phyloP scores from a whole-genome alignment of 2,329 filamentous ascomycete genomes.

The Metarhizium anisopliae region DNA sequence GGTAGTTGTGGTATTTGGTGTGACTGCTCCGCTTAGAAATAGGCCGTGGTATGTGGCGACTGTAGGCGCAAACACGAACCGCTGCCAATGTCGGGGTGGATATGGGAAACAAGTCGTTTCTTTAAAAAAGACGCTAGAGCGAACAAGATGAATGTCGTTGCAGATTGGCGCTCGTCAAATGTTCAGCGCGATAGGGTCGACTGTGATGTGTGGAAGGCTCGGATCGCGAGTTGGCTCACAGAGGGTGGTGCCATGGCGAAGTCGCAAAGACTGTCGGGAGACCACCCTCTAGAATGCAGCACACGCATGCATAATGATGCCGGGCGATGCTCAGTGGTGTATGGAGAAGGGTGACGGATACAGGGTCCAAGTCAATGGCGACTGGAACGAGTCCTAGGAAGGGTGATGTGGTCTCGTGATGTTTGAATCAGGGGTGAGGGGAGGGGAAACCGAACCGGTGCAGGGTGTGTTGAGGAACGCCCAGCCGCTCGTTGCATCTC shows the following conservation, averaged over 20 bases:
- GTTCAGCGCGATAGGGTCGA: neutral
- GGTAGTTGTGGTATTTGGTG: neutral
- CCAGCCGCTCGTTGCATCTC: neutral
- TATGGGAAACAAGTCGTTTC: no score
- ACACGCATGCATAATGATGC: slow-evolving; percentile 24
- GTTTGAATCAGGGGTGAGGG: neutral
- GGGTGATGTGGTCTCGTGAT: slow-evolving; percentile 4
- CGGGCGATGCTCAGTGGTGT: neutral
- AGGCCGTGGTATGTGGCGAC: neutral
- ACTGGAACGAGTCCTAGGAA: no score
- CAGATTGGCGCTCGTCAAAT: neutral
- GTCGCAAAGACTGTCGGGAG: slow-evolving; percentile 24
- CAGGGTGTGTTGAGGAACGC: neutral
- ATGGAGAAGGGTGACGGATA: no score
- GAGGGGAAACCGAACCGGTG: neutral
- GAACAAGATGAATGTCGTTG: neutral
- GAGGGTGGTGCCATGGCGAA: slow-evolving; percentile 51
- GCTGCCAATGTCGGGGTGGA: no score
- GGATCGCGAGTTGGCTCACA: slow-evolving; percentile 26
- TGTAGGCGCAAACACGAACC: slow-evolving; percentile 1
- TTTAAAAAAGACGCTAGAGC: neutral
- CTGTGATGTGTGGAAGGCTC: neutral
- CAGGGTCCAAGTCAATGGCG: neutral
- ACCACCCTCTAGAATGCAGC: slow-evolving; percentile 48
- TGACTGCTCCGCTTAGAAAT: neutral